phyloP scores from a whole-genome alignment of 1,139 yeast genomes.

The Hansenula sp. region DNA sequence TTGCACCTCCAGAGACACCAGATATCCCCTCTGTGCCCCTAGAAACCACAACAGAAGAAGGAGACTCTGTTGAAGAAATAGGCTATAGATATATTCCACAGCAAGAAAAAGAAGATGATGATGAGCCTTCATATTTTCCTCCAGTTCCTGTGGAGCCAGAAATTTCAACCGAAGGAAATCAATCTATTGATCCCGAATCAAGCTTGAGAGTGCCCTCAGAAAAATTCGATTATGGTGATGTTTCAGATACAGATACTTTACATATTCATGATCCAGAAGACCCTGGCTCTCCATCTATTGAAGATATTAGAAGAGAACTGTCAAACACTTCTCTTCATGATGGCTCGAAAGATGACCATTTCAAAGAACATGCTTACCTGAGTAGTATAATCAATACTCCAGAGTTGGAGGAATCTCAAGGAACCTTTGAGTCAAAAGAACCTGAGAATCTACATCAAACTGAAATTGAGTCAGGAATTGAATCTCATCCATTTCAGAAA shows the following conservation, averaged over 20 bases:
- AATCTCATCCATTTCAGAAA: neutral
- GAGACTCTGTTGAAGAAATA: constrained; percentile 4
- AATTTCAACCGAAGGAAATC: neutral
- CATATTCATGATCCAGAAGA: constrained; percentile 16
- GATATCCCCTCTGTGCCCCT: neutral
- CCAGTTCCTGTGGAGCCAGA: constrained; percentile 2
- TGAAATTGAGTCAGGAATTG: neutral
- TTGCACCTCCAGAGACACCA: neutral
- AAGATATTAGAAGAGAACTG: neutral
- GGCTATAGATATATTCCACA: constrained; percentile 1
- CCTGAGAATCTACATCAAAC: neutral
- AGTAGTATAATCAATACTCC: constrained; percentile 20
- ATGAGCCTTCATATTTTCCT: neutral
- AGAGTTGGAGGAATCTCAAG: constrained; percentile 6
- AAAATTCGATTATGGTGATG: constrained; percentile 13
- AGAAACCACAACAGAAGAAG: neutral
- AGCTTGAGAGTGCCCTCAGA: neutral
- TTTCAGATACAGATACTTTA: constrained; percentile 22
- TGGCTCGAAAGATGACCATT: constrained; percentile 1
- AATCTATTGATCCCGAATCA: neutral
- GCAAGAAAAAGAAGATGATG: neutral
- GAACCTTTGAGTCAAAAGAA: neutral
- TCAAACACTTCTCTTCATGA: neutral
- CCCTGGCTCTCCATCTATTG: constrained; percentile 2
- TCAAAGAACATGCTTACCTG: constrained; percentile 20